A percentile compares a stretch with the other conserved stretches of the same genome.
Evolutionary conservation across 495 filamentous ascomycete species (phyloP).

Genomic region (Alectoria sarmentosa): DNA sequence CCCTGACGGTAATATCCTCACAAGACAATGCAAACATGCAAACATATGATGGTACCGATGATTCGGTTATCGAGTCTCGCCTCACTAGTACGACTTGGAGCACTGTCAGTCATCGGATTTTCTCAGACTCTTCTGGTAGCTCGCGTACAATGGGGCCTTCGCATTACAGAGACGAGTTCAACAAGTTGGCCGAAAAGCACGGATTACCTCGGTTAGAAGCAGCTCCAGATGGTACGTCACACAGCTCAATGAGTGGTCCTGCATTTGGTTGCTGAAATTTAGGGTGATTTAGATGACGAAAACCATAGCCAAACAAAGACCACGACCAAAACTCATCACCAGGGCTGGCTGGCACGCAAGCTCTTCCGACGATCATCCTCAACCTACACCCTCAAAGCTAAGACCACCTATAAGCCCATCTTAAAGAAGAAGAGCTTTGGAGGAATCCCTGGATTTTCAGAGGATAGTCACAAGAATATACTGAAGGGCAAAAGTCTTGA

Average conservation of each 20-base stretch:
- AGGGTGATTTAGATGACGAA: constrained; percentile 5
- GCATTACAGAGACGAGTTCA: constrained; percentile 45
- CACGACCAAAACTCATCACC: constrained; percentile 13
- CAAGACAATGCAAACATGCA: background rate
- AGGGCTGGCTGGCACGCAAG: constrained; percentile 32
- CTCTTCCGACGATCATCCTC: constrained; percentile 30
- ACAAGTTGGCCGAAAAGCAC: constrained; percentile 43
- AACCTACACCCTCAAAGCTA: constrained; percentile 26
- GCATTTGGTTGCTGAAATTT: background rate
- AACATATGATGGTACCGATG: constrained; percentile 19
- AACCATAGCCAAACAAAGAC: constrained; percentile 6
- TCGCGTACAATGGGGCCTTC: constrained; percentile 32
- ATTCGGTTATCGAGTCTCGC: constrained; percentile 18
- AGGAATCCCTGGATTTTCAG: constrained; percentile 31
- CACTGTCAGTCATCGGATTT: constrained; percentile 23
- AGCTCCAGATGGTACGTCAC: constrained; percentile 8
- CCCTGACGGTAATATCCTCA: background rate
- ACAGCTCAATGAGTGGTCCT: background rate
- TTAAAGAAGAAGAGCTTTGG: constrained; percentile 23
- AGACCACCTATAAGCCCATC: constrained; percentile 23
- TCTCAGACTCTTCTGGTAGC: constrained; percentile 22
- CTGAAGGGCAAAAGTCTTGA: constrained; percentile 57
- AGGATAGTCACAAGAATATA: constrained; percentile 38
- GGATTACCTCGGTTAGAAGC: constrained; percentile 17
- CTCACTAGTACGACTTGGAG: constrained; percentile 28